A percentile compares a stretch with the other conserved stretches of the same genome.
Conservation (phyloP, 768 basidiomycete species). For the Roridomyces roridus region DNA sequence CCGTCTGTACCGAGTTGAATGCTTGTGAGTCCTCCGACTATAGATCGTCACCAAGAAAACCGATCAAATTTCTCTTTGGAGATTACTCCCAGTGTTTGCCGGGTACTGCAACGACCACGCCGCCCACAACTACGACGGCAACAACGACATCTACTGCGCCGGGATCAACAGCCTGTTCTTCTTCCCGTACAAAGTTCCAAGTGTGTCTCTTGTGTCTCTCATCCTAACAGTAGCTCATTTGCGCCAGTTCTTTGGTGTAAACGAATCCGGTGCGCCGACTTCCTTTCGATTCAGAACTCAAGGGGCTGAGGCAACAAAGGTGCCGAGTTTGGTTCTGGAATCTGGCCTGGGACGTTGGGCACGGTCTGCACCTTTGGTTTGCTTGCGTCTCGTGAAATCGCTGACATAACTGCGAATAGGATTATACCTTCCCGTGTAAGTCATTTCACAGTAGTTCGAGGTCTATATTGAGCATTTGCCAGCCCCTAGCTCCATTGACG, state of each 20-base stretch:
- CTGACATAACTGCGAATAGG: no score
- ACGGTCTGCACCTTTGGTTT: no score
- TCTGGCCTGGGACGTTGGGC: slow-evolving; percentile 51
- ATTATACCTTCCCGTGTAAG: slow-evolving; percentile 23
- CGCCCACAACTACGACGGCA: slow-evolving; percentile 29
- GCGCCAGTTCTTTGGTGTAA: slow-evolving; percentile 65
- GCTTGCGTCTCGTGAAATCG: no score
- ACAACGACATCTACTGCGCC: slow-evolving; percentile 36
- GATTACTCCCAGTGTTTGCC: slow-evolving; percentile 58
- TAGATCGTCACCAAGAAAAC: not conserved
- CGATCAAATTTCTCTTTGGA: slow-evolving; percentile 22
- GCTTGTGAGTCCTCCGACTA: slow-evolving; percentile 41
- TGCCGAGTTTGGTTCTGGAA: slow-evolving; percentile 61
- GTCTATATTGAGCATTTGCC: slow-evolving; percentile 42
- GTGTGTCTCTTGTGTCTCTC: no score
- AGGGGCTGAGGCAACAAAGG: slow-evolving; percentile 1
- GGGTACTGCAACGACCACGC: slow-evolving; percentile 29
- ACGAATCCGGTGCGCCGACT: slow-evolving; percentile 50
- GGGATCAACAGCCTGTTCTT: slow-evolving; percentile 30
- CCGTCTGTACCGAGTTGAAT: slow-evolving; percentile 47
- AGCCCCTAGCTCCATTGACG: slow-evolving; percentile 44
- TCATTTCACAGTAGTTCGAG: not conserved
- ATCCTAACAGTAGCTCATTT: no score
- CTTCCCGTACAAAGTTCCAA: slow-evolving; percentile 57
- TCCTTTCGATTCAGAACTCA: not conserved